Evolutionary conservation across 768 basidiomycete genomes (phyloP).

Genomic region (Pisolithus tinctorius): DNA sequence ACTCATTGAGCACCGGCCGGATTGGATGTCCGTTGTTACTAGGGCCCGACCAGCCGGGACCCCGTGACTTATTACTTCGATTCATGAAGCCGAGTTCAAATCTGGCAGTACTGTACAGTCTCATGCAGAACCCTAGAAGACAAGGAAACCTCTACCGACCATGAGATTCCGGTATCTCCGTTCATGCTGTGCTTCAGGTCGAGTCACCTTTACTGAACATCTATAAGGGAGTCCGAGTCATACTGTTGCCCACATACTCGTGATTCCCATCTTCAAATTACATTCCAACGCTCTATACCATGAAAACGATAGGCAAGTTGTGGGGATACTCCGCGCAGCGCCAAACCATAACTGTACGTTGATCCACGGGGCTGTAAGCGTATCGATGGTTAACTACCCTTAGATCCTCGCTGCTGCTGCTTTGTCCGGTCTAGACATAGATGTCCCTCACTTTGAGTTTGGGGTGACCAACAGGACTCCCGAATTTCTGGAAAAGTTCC

Average conservation of each 20-base stretch:
- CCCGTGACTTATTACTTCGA: too few species aligned
- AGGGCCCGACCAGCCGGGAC: too few species aligned
- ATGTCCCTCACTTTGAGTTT: constrained; percentile 16
- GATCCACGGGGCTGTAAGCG: background rate
- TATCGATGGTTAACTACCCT: background rate
- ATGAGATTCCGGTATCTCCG: too few species aligned
- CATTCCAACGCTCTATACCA: background rate
- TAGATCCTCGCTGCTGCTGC: constrained; percentile 22
- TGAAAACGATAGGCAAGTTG: constrained; percentile 21
- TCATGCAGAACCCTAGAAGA: too few species aligned
- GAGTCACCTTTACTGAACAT: too few species aligned
- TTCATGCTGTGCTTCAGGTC: too few species aligned
- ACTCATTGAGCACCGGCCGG: too few species aligned
- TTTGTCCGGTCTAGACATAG: constrained; percentile 20
- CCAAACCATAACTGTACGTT: constrained; percentile 23
- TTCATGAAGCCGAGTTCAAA: too few species aligned
- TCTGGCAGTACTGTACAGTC: too few species aligned
- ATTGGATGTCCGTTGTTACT: too few species aligned
- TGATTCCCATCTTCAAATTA: background rate
- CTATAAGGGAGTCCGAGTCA: background rate
- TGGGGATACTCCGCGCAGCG: constrained; percentile 20
- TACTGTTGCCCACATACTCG: background rate
- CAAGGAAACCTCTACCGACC: too few species aligned
- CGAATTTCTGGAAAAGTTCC: constrained; percentile 25
- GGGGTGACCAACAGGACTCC: constrained; percentile 18